A percentile compares a stretch with the other conserved stretches of the same genome.
phyloP scores from a whole-genome alignment of 2,329 filamentous ascomycete genomes.

The Colletotrichum lini region DNA sequence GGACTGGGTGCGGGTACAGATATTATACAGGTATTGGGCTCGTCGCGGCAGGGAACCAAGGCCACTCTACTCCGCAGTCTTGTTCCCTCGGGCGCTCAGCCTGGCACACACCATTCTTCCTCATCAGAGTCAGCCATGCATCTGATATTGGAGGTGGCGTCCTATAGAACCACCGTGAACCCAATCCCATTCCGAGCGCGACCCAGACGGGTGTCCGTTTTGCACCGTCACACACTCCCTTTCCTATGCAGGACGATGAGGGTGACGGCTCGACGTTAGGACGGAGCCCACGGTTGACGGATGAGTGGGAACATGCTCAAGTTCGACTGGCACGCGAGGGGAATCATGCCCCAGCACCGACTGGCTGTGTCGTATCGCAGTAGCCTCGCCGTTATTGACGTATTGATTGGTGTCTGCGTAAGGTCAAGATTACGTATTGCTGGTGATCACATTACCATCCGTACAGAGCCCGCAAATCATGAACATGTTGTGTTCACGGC shows the following conservation, averaged over 20 bases:
- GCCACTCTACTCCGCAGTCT: neutral
- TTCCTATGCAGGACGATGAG: slow-evolving; percentile 19
- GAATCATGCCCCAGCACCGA: neutral
- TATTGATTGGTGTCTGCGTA: neutral
- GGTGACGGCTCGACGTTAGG: neutral
- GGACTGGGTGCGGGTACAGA: neutral
- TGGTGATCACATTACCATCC: neutral
- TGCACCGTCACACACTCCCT: slow-evolving; percentile 12
- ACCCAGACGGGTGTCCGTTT: slow-evolving; percentile 6
- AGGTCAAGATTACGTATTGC: neutral
- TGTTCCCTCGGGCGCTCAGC: neutral
- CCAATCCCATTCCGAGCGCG: slow-evolving; percentile 5
- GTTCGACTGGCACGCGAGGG: slow-evolving; percentile 6
- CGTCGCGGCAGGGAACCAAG: neutral
- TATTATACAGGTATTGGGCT: neutral
- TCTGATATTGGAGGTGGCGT: slow-evolving; percentile 41
- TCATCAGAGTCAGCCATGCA: slow-evolving; percentile 37
- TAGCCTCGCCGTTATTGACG: neutral
- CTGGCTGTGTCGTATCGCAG: neutral
- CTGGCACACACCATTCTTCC: slow-evolving; percentile 30
- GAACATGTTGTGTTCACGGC: neutral
- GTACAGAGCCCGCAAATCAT: no score
- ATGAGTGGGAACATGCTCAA: neutral
- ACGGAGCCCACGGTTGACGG: slow-evolving; percentile 3
- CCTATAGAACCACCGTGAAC: slow-evolving; percentile 19